These are phyloP conservation scores for Macrocystidia cucumis DNA, from an alignment of 1,284 basidiomycete genomes.

Conservation along the genomic window DNA sequence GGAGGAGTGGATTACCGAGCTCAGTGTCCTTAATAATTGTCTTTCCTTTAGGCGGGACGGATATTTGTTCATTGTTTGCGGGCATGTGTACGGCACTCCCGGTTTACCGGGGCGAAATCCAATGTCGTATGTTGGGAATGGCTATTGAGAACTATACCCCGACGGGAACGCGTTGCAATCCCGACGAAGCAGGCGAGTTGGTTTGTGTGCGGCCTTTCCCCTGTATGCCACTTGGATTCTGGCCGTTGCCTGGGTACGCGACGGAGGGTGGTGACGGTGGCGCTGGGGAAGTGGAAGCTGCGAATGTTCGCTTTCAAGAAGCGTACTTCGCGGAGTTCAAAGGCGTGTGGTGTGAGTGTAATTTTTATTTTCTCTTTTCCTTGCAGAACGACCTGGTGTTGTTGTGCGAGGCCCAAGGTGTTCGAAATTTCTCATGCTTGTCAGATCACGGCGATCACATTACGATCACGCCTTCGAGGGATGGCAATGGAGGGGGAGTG, in stretches of 20 bases:
- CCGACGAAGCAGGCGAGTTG: conserved; percentile 53
- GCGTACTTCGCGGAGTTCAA: conserved; percentile 72
- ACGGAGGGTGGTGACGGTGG: no score
- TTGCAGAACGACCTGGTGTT: conserved; percentile 7
- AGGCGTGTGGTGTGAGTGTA: conserved; percentile 78
- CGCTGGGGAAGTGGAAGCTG: conserved; percentile 48
- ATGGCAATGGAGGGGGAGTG: conserved; percentile 70
- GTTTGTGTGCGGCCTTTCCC: conserved; percentile 81
- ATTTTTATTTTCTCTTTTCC: conserved; percentile 10
- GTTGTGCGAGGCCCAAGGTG: conserved; percentile 4
- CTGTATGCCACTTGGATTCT: conserved; percentile 81
- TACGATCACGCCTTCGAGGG: conserved; percentile 54
- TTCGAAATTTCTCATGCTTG: conserved; percentile 5
- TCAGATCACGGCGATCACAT: conserved; percentile 75
- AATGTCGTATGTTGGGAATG: conserved; percentile 83
- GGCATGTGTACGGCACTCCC: conserved; percentile 76
- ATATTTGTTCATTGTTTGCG: conserved; percentile 85
- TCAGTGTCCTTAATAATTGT: no score
- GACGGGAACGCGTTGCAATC: conserved; percentile 32
- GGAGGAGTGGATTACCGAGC: not conserved
- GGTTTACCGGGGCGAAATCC: conserved; percentile 81
- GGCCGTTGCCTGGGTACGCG: conserved; percentile 68
- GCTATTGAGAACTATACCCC: conserved; percentile 51
- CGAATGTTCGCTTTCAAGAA: conserved; percentile 58
- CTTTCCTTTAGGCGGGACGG: conserved; percentile 69